phyloP scores from a whole-genome alignment of 1,284 basidiomycete species.

The Ustilago lituana region DNA sequence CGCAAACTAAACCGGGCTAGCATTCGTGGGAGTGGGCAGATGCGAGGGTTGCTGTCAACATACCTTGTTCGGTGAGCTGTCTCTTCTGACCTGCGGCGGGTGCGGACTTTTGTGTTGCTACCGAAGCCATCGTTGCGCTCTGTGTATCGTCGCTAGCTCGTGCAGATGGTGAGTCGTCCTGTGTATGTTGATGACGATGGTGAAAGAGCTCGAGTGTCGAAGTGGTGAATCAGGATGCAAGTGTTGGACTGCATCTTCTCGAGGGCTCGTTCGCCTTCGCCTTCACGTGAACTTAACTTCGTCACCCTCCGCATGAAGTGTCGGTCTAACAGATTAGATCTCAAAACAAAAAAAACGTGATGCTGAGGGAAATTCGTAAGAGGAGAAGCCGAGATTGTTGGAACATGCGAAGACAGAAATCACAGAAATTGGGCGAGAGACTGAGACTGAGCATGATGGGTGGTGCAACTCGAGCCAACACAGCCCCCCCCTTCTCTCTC shows the following conservation, averaged over 20 bases:
- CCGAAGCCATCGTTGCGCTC: slow-evolving; percentile 22
- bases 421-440: too few species aligned
- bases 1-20: too few species aligned
- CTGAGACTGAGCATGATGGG: not conserved
- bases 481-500: too few species aligned
- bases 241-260: slow-evolving; percentile 11
- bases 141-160: not conserved
- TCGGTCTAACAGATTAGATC: too few species aligned
- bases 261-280: not conserved
- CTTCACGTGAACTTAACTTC: not conserved
- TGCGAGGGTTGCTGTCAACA: not conserved
- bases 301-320: too few species aligned
- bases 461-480: not conserved
- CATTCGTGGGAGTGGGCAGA: too few species aligned
- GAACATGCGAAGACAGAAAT: too few species aligned
- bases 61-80: slow-evolving; percentile 46
- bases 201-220: not conserved
- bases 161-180: not conserved
- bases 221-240: too few species aligned
- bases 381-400: too few species aligned
- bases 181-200: not conserved
- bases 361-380: too few species aligned
- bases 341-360: too few species aligned
- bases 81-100: slow-evolving; percentile 28
- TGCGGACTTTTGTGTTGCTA: slow-evolving; percentile 28